Conservation (phyloP, 1,284 basidiomycete genomes). For the Malassezia arunalokei region DNA sequence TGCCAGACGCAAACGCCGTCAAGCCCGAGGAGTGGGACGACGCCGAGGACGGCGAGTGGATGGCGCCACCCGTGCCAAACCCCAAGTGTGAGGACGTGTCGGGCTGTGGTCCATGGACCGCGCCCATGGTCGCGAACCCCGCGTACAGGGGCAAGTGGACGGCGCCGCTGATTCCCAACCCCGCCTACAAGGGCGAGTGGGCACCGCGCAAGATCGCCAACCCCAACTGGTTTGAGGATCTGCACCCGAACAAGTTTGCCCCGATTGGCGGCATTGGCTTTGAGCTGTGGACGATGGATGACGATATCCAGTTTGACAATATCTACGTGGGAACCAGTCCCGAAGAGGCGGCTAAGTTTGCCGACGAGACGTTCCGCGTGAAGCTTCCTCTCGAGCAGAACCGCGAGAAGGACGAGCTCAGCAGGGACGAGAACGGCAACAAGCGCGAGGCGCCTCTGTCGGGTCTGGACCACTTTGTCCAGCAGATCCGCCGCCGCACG, state of each 20-base stretch:
- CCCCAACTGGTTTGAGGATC: slow-evolving; percentile 82
- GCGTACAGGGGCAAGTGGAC: slow-evolving; percentile 93
- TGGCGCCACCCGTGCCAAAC: slow-evolving; percentile 65
- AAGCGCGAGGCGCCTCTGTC: slow-evolving; percentile 7
- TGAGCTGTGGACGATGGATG: slow-evolving; percentile 46
- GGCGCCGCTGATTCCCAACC: slow-evolving; percentile 65
- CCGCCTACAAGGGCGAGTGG: slow-evolving; percentile 41
- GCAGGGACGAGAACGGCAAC: slow-evolving; percentile 15
- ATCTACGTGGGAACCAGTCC: slow-evolving; percentile 42
- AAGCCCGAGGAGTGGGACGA: slow-evolving; percentile 99
- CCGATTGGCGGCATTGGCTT: slow-evolving; percentile 41
- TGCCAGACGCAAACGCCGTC: slow-evolving; percentile 83
- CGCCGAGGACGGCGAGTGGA: slow-evolving; percentile 98
- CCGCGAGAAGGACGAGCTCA: slow-evolving; percentile 21
- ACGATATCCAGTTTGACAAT: slow-evolving; percentile 45
- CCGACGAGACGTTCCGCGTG: slow-evolving; percentile 32
- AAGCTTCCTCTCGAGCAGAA: slow-evolving; percentile 41
- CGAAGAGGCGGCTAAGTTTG: slow-evolving; percentile 32
- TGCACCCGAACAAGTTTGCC: slow-evolving; percentile 64
- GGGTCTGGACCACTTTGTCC: slow-evolving; percentile 7
- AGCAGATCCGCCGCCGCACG: slow-evolving; percentile 22
- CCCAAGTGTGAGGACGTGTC: slow-evolving; percentile 72
- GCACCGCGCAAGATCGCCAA: slow-evolving; percentile 51
- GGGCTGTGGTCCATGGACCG: slow-evolving; percentile 87
- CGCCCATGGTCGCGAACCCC: slow-evolving; percentile 86